Conservation (phyloP, 352 stramenopile species). For the Phytophthora pinifolia region DNA sequence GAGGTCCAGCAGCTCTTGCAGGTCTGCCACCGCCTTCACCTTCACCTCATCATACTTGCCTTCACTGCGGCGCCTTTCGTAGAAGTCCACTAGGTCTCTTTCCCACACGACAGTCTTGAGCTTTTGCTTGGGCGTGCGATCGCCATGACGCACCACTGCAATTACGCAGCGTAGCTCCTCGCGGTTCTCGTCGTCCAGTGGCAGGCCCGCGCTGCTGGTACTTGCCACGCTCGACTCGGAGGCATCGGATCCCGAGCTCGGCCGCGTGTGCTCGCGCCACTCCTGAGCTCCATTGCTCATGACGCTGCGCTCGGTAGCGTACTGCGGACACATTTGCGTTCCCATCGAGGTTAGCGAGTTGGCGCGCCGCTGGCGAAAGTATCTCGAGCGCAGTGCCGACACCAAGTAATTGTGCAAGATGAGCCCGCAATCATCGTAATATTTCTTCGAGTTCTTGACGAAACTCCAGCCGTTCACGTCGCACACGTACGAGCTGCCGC, state of each 20-base stretch:
- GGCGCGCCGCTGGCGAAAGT: conserved; percentile 72
- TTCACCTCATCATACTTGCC: conserved; percentile 87
- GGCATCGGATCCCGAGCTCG: conserved; percentile 64
- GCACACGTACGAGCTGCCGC: conserved; percentile 95
- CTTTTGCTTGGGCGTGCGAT: conserved; percentile 99
- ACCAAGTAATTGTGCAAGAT: conserved; percentile 93
- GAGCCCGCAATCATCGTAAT: conserved; percentile 98
- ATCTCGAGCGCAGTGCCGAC: conserved; percentile 72
- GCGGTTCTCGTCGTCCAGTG: conserved; percentile 71
- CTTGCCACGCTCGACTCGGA: conserved; percentile 74
- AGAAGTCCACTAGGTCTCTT: conserved; percentile 83
- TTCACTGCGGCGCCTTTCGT: conserved; percentile 64
- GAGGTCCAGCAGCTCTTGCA: conserved; percentile 82
- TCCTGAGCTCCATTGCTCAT: conserved; percentile 21
- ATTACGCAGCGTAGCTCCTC: conserved; percentile 99
- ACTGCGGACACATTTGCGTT: conserved; percentile 80
- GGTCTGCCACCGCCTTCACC: conserved; percentile 76
- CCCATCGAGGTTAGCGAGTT: conserved; percentile 43
- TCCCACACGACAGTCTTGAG: conserved; percentile 93
- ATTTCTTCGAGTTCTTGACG: conserved; percentile 98
- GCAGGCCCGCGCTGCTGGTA: conserved; percentile 40
- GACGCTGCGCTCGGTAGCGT: conserved; percentile 59
- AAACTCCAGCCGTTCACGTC: conserved; percentile 99
- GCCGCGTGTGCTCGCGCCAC: conserved; percentile 42
- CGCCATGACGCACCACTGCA: conserved; percentile 97